Conservation (phyloP, 2,329 filamentous ascomycete species). For the Aspergillus latus region DNA sequence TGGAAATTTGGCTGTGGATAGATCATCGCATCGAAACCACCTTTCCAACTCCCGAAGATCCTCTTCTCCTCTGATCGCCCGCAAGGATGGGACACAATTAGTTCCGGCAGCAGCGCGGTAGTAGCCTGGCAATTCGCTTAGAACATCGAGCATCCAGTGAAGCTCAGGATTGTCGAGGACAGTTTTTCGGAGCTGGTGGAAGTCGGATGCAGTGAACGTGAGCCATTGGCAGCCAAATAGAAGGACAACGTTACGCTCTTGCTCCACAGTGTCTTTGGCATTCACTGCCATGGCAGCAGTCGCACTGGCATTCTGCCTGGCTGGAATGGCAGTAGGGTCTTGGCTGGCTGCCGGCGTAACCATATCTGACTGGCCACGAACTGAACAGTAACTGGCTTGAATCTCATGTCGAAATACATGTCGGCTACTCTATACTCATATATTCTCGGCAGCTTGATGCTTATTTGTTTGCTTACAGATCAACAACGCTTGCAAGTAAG, state of each 20-base stretch:
- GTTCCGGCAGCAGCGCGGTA: slow-evolving; percentile 8
- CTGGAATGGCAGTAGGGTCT: background rate
- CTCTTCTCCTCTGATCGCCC: background rate
- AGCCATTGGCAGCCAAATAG: slow-evolving; percentile 24
- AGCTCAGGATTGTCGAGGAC: slow-evolving; percentile 16
- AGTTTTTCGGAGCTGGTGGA: slow-evolving; percentile 12
- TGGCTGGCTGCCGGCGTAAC: background rate
- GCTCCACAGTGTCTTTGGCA: background rate
- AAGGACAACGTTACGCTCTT: slow-evolving; percentile 10
- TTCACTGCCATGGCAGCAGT: background rate
- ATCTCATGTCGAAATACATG: background rate
- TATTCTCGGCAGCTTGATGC: background rate
- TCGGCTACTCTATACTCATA: background rate
- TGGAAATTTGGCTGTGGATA: slow-evolving; percentile 14
- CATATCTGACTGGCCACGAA: background rate
- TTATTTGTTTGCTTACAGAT: background rate
- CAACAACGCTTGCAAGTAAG: no score
- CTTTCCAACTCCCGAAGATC: slow-evolving; percentile 11
- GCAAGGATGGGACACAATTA: slow-evolving; percentile 9
- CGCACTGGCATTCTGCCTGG: background rate
- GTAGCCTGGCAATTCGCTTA: slow-evolving; percentile 17
- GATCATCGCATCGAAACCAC: slow-evolving; percentile 16
- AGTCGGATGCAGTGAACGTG: slow-evolving; percentile 16
- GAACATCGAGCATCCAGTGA: slow-evolving; percentile 18
- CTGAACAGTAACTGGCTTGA: background rate